phyloP scores from a whole-genome alignment of 2,329 filamentous ascomycete species.

The Claviceps humidiphila region DNA sequence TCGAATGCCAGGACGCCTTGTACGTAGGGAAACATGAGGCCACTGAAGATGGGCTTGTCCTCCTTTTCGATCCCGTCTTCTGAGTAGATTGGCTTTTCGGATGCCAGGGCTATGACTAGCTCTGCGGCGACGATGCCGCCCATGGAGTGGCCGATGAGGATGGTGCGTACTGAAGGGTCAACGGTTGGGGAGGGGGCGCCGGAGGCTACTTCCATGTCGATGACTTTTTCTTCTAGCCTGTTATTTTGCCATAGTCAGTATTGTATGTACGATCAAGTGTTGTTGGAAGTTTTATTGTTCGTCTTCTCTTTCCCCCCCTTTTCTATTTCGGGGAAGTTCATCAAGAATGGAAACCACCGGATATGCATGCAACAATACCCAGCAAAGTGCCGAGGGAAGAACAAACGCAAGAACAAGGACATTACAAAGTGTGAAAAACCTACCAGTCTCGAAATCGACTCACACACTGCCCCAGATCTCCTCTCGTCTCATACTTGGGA shows the following conservation, averaged over 20 bases:
- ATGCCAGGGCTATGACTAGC: slow-evolving; percentile 59
- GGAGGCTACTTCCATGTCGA: slow-evolving; percentile 81
- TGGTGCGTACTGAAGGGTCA: slow-evolving; percentile 69
- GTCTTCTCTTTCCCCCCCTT: no score
- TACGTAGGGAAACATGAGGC: slow-evolving; percentile 85
- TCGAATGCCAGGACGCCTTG: slow-evolving; percentile 87
- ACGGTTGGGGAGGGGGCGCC: slow-evolving; percentile 71
- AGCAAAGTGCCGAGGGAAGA: no score
- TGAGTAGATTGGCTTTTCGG: slow-evolving; percentile 39
- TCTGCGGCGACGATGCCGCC: slow-evolving; percentile 91
- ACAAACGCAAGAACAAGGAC: no score
- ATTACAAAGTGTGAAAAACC: slow-evolving; percentile 9
- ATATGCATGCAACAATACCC: neutral
- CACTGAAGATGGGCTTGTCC: slow-evolving; percentile 28
- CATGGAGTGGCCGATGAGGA: slow-evolving; percentile 82
- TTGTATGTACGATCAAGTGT: no score
- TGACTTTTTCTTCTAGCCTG: slow-evolving; percentile 81
- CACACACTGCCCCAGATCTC: slow-evolving; percentile 60
- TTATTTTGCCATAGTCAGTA: neutral
- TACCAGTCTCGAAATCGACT: slow-evolving; percentile 63
- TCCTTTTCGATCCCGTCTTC: slow-evolving; percentile 27
- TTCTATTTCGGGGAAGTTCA: no score
- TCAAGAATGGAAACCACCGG: neutral
- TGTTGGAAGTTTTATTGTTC: no score
- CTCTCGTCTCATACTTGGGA: slow-evolving; percentile 69